Percentiles rank a stretch among this genome's conserved stretches.
Evolutionary conservation across 805 yeast species (phyloP).

Genomic region (Brettanomyces sp.): DNA sequence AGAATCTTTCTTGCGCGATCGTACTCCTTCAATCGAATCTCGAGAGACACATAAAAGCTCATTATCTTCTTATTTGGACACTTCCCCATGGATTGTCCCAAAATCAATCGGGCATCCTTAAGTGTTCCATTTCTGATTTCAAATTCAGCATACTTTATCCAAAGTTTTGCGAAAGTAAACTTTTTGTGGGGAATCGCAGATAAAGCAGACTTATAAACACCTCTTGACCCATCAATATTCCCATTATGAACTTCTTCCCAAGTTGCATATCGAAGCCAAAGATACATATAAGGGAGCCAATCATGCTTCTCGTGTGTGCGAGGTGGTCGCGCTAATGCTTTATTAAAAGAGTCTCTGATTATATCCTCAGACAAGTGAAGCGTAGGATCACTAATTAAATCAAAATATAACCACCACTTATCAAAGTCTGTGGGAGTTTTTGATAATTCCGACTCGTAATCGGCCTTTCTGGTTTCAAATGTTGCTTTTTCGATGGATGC

Average conservation of each 20-base stretch:
- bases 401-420: constrained; percentile 73
- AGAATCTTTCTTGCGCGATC: constrained; percentile 70
- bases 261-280: constrained; percentile 62
- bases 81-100: constrained; percentile 67
- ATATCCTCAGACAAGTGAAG: constrained; percentile 16
- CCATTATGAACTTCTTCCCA: constrained; percentile 44
- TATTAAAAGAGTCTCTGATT: constrained; percentile 30
- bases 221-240: constrained; percentile 38
- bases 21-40: constrained; percentile 62
- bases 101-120: constrained; percentile 47
- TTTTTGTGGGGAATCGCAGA: constrained; percentile 43
- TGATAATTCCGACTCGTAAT: constrained; percentile 41
- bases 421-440: constrained; percentile 53
- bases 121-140: constrained; percentile 56
- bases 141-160: constrained; percentile 66
- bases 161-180: constrained; percentile 63
- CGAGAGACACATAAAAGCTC: constrained; percentile 58
- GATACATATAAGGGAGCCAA: constrained; percentile 63
- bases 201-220: constrained; percentile 41
- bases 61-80: constrained; percentile 53
- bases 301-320: constrained; percentile 11
- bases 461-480: constrained; percentile 41
- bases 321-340: constrained; percentile 35
- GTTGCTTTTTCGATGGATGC: constrained; percentile 46
- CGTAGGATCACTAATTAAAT: constrained; percentile 33